Evolutionary conservation across 495 filamentous ascomycete genomes (phyloP).

Genomic region (Recurvomyces mirabilis): DNA sequence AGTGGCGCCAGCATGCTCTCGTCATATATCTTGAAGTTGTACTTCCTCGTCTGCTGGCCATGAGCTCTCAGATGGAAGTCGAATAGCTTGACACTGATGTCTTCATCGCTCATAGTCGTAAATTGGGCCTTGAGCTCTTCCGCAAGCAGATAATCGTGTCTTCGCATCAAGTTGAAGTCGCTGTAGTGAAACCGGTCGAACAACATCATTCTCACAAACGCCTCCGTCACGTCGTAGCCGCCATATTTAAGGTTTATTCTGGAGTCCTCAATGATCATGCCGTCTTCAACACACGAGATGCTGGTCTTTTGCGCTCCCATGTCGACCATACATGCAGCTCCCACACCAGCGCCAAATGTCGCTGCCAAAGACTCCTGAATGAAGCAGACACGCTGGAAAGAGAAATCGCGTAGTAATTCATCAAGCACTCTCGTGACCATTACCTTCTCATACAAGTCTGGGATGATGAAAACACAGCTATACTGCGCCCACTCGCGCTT

Average conservation of each 20-base stretch:
- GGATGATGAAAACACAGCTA: conserved; percentile 87
- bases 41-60: conserved; percentile 80
- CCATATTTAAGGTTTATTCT: conserved; percentile 88
- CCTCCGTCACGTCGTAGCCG: conserved; percentile 83
- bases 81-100: conserved; percentile 66
- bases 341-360: conserved; percentile 91
- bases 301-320: conserved; percentile 97
- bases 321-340: conserved; percentile 86
- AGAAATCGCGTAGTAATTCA: conserved; percentile 75
- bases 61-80: conserved; percentile 84
- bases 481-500: conserved; percentile 80
- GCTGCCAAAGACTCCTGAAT: conserved; percentile 93
- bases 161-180: conserved; percentile 79
- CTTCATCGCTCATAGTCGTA: conserved; percentile 74
- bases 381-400: conserved; percentile 77
- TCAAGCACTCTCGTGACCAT: conserved; percentile 79
- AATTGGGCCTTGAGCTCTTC: conserved; percentile 89
- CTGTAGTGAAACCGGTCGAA: conserved; percentile 86
- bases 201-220: conserved; percentile 94
- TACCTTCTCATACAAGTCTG: conserved; percentile 87
- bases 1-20: conserved; percentile 83
- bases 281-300: conserved; percentile 94
- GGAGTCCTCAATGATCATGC: conserved; percentile 86
- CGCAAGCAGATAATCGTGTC: conserved; percentile 86
- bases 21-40: conserved; percentile 89